Evolutionary conservation across 139 green algal genomes (phyloP), one percentile per base, ranked within the genome.

Genomic region (Chlorella sp.): DNA sequence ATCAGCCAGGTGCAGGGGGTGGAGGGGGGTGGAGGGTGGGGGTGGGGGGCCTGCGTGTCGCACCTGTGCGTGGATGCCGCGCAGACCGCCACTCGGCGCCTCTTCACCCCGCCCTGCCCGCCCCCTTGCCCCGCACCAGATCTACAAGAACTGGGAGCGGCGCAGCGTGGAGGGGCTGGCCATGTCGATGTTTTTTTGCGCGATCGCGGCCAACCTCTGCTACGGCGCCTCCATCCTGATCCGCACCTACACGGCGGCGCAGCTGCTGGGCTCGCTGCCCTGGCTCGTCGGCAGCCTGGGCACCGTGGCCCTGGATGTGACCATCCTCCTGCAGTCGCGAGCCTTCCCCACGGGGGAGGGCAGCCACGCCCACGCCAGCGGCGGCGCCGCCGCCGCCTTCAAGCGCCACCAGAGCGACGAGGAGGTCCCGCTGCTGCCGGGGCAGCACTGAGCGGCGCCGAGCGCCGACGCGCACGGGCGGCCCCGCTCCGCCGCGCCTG

Each of bases 251-350:
- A 74, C 8, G 21, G 48, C 69, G 76, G 27, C 71, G 29, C 72
- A 88, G n/a, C 59, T 95, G 35, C 46, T 80, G 23, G 76, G 85
- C 45, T 91, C 94, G 72, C 36, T 84, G 51, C 94, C 94, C 23
- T 98, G 94, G 94, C 77, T 98, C 31, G 69, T 91, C 25, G 93
- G 93, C 48, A 90, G 77, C 17, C 82, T 97, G 31, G 94, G 94
- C 6, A 97, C 93, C 33, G 89, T 98, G 15, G 71, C 65, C 0
- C 80, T 98, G 14, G 94, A 98, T 69, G 42, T 89, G 27, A 68
- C 82, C 45, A 96, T 98, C 45, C 79, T 93, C 9, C 73, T 62
- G 38, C 93, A 96, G 83, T 77, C 42, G 42, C 15, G 40, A 19
- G 12, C 9, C 8, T 31, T 17, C 29, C 55, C 25, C 55, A 14